Evolutionary conservation across 257 asterid genomes (phyloP), one percentile per base, ranked within the genome.

Genomic region (Gardenia jasminoides): DNA sequence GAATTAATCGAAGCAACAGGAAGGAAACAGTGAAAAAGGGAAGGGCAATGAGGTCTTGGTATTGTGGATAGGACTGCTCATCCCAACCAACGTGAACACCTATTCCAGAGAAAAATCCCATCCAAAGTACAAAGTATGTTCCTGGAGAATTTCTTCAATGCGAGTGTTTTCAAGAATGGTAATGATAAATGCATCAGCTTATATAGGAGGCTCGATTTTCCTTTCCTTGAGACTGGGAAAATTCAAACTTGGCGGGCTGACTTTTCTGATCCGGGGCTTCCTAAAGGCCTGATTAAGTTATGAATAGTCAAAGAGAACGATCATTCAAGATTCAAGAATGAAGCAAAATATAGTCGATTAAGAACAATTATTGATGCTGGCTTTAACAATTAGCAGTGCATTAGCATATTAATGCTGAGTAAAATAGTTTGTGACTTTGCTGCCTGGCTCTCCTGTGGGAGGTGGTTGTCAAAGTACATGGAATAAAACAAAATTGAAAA

Each of bases 21-120:
- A 81, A 80, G 82, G 74, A 80, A 69, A 81, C 19, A 13, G 52
- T 41, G 1, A 77, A 80, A 52, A 77, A 77, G 20, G 77, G 31
- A 2, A 84, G 78, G 67, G 74, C 75, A 39, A 26, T 72, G n/a
- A 84, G 68, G 78, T 84, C 87, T 24, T 78, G 67, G 65, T 78
- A 74, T 22, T 71, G 68, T 39, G 87, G 87, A 70, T 69, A 78
- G 16, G 87, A 78, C 31, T 84, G 84, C 65, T 58, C 59, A 44
- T 78, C 70, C 84, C 80, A 84, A n/a, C 76, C 75, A 28, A 50
- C 19, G 39, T 26, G 59, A 46, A 54, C 22, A 76, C 47, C 48
- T 17, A 31, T 59, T 17, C 59, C 31, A 61, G 24, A 48, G 24
- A 39, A 64, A 7, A 44, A 79, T 12, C 17, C 77, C 82, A 79